A percentile compares a stretch with the other conserved stretches of the same genome.
Conservation (phyloP, 768 basidiomycete genomes). For the Aureoboletus auriporus region DNA sequence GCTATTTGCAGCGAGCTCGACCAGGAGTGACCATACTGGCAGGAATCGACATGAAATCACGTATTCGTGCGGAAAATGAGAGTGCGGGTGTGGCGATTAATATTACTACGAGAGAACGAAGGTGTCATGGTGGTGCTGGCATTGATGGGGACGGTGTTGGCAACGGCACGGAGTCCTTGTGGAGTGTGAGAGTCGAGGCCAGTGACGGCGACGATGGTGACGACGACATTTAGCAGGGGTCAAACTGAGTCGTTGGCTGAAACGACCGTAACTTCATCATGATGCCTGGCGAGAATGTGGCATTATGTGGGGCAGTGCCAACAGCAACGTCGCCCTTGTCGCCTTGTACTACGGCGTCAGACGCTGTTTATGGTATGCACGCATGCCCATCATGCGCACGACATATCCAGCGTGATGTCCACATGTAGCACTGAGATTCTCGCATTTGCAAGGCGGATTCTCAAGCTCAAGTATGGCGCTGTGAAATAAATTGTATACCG, state of each 20-base stretch:
- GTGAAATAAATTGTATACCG: no score
- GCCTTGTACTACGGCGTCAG: conserved; percentile 1
- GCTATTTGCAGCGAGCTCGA: conserved; percentile 6
- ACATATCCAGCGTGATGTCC: neutral
- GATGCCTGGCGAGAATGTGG: no score
- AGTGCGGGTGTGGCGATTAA: conserved; percentile 9
- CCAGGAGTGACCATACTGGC: neutral
- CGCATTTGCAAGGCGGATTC: neutral
- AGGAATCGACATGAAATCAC: neutral
- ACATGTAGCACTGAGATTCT: conserved; percentile 9
- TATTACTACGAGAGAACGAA: conserved; percentile 38
- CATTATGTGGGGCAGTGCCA: neutral
- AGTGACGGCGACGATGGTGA: conserved; percentile 2
- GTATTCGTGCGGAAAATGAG: neutral
- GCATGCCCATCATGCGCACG: neutral
- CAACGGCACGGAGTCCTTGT: conserved; percentile 61
- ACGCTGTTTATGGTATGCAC: neutral
- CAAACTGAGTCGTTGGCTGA: neutral
- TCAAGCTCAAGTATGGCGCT: neutral
- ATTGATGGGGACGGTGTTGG: conserved; percentile 71
- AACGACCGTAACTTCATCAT: no score
- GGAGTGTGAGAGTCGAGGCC: conserved; percentile 57
- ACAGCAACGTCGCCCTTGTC: conserved; percentile 5
- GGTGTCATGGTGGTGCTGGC: conserved; percentile 62
- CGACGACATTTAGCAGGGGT: conserved; percentile 3